phyloP scores from a whole-genome alignment of 2,329 filamentous ascomycete species.

The Ceratocystis harringtonii region DNA sequence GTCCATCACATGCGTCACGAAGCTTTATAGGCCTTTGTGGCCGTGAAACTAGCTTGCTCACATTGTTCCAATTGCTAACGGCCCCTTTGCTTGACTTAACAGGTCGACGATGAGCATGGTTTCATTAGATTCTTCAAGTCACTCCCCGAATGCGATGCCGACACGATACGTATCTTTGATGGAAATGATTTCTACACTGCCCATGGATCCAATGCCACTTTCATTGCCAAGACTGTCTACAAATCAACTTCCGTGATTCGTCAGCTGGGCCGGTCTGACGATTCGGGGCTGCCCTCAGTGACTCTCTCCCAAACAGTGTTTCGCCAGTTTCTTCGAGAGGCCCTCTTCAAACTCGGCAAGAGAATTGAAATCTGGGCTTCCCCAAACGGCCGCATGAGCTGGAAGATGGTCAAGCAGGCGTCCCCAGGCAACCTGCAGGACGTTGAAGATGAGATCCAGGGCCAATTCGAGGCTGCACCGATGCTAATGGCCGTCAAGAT shows the following conservation, averaged over 20 bases:
- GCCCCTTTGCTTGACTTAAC: slow-evolving; percentile 6
- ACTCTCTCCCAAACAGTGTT: slow-evolving; percentile 93
- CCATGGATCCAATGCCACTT: slow-evolving; percentile 72
- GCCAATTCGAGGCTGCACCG: slow-evolving; percentile 73
- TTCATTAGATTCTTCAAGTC: slow-evolving; percentile 95
- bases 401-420: slow-evolving; percentile 82
- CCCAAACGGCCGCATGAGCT: slow-evolving; percentile 62
- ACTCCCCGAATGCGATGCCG: slow-evolving; percentile 54
- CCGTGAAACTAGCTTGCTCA: not conserved
- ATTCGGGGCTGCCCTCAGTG: slow-evolving; percentile 77
- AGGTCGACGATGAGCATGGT: slow-evolving; percentile 92
- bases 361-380: slow-evolving; percentile 82
- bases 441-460: slow-evolving; percentile 85
- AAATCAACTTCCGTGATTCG: slow-evolving; percentile 93
- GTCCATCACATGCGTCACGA: not conserved
- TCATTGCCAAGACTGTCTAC: slow-evolving; percentile 78
- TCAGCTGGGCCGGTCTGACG: slow-evolving; percentile 70
- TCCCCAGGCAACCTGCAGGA: slow-evolving; percentile 95
- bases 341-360: slow-evolving; percentile 80
- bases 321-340: slow-evolving; percentile 86
- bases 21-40: not conserved
- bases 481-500: slow-evolving; percentile 94
- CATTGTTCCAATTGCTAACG: not conserved
- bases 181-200: slow-evolving; percentile 90
- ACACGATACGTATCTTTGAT: slow-evolving; percentile 82